Percentiles rank a stretch among this genome's conserved stretches.
These are phyloP conservation scores for Knufia fluminis DNA, from an alignment of 2,329 filamentous ascomycete genomes.

Conservation along the genomic window DNA sequence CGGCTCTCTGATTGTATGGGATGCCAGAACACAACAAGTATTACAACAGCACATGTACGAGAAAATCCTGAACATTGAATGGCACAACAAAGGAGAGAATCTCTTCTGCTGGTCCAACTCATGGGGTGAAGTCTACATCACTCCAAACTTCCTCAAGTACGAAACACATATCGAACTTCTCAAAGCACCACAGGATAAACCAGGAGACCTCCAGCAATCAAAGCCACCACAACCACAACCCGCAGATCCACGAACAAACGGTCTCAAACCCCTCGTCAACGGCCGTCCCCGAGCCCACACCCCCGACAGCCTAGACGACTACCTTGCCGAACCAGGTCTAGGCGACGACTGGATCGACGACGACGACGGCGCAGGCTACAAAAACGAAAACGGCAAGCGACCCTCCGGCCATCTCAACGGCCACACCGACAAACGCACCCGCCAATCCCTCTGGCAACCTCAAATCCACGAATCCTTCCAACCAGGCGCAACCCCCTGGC, in stretches of 20 bases:
- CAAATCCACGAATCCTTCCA: conserved; percentile 79
- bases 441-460: conserved; percentile 46
- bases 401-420: conserved; percentile 42
- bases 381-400: conserved; percentile 57
- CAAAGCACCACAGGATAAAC: conserved; percentile 36
- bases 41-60: conserved; percentile 68
- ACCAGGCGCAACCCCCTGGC: conserved; percentile 90
- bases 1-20: conserved; percentile 60
- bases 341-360: conserved; percentile 77
- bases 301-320: conserved; percentile 69
- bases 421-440: conserved; percentile 36
- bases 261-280: conserved; percentile 44
- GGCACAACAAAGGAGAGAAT: conserved; percentile 78
- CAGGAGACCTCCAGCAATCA: conserved; percentile 59
- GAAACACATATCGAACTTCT: conserved; percentile 48
- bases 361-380: conserved; percentile 88
- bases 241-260: conserved; percentile 47
- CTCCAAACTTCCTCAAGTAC: conserved; percentile 57
- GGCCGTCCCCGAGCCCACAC: conserved; percentile 49
- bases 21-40: conserved; percentile 75
- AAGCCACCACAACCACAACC: conserved; percentile 63
- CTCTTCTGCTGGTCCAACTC: conserved; percentile 84
- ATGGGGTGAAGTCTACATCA: conserved; percentile 88
- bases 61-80: conserved; percentile 75
- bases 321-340: conserved; percentile 58